These are phyloP conservation scores for Plicaturopsis crispa DNA, from an alignment of 768 basidiomycete species.

Conservation along the genomic window DNA sequence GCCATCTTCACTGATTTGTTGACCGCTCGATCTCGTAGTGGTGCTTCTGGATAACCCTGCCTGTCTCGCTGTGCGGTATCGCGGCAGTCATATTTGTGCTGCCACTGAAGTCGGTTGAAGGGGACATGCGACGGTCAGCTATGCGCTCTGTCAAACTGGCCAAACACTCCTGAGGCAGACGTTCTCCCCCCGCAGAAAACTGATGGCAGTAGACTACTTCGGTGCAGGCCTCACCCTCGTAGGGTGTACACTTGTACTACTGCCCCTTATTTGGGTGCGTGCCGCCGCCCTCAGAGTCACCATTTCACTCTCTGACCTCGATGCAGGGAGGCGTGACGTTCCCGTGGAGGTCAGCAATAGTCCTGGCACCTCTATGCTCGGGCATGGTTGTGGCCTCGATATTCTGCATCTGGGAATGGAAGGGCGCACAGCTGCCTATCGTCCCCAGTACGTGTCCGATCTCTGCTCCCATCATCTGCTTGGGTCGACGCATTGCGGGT, in stretches of 20 bases:
- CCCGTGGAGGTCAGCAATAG: conserved; percentile 61
- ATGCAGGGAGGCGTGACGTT: conserved; percentile 64
- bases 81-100: conserved; percentile 52
- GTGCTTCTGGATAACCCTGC: conserved; percentile 73
- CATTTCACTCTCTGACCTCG: not conserved
- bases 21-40: conserved; percentile 34
- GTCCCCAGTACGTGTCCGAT: conserved; percentile 56
- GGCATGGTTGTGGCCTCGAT: conserved; percentile 44
- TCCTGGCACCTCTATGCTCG: conserved; percentile 51
- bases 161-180: too few relatives aligned
- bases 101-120: conserved; percentile 63
- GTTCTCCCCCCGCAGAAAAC: conserved; percentile 35
- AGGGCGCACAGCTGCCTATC: conserved; percentile 60
- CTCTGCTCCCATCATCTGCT: too few relatives aligned
- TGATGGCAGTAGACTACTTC: conserved; percentile 59
- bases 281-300: not conserved
- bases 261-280: conserved; percentile 67
- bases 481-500: too few relatives aligned
- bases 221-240: conserved; percentile 51
- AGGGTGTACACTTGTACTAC: conserved; percentile 54
- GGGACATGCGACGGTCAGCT: conserved; percentile 43
- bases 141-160: not conserved
- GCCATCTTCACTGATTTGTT: not conserved
- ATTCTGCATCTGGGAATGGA: conserved; percentile 72
- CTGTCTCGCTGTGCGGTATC: conserved; percentile 45